phyloP scores from a whole-genome alignment of 2,329 filamentous ascomycete species.

The Cladosporium sp. region DNA sequence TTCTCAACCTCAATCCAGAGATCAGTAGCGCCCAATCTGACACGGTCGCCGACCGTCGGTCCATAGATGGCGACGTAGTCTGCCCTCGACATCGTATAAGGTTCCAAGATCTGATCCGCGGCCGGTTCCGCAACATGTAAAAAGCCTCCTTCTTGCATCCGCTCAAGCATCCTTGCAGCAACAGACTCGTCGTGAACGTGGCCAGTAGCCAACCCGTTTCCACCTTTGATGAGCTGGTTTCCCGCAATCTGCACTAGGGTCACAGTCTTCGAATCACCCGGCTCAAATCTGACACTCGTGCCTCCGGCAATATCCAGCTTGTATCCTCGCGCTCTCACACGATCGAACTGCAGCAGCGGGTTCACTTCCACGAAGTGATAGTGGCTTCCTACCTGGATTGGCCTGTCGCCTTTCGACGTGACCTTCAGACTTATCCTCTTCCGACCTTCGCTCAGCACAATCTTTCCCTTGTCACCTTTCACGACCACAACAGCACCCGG shows the following conservation, averaged over 20 bases:
- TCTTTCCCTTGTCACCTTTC: constrained; percentile 54
- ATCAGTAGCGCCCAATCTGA: constrained; percentile 75
- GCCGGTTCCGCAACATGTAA: constrained; percentile 65
- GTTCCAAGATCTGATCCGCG: constrained; percentile 50
- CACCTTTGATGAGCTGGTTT: constrained; percentile 70
- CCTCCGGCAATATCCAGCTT: constrained; percentile 85
- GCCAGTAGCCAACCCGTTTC: constrained; percentile 73
- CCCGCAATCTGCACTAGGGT: constrained; percentile 85
- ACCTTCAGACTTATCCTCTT: constrained; percentile 69
- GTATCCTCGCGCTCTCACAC: constrained; percentile 72
- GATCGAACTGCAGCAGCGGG: constrained; percentile 81
- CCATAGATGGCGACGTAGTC: constrained; percentile 88
- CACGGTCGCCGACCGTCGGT: constrained; percentile 79
- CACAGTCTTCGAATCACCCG: constrained; percentile 85
- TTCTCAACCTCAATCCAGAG: constrained; percentile 87
- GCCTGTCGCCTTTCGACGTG: constrained; percentile 79
- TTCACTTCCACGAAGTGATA: constrained; percentile 98
- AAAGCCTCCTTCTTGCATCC: constrained; percentile 67
- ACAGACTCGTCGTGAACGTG: constrained; percentile 57
- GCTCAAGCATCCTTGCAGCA: constrained; percentile 59
- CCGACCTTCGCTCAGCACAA: constrained; percentile 67
- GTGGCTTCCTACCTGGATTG: constrained; percentile 86
- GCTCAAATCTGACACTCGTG: constrained; percentile 89
- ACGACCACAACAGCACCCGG: constrained; percentile 75
- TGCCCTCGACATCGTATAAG: constrained; percentile 66